Conservation (phyloP, 2,329 filamentous ascomycete species). For the Aspergillus sp. region DNA sequence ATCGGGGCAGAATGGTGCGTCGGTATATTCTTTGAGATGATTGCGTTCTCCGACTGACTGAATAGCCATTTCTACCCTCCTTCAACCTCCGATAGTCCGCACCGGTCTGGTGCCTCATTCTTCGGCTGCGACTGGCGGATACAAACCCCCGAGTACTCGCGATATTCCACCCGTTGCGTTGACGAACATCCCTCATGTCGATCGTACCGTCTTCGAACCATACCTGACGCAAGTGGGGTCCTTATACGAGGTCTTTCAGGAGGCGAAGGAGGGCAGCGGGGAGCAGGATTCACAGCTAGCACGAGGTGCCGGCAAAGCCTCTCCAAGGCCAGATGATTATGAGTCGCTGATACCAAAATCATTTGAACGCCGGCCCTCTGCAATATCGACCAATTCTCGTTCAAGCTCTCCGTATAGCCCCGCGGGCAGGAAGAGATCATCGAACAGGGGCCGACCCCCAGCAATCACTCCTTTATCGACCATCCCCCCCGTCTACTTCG, state of each 20-base stretch:
- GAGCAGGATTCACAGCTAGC: slow-evolving; percentile 53
- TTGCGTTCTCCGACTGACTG: slow-evolving; percentile 12
- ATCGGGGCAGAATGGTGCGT: slow-evolving; percentile 75
- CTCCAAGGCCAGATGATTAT: slow-evolving; percentile 49
- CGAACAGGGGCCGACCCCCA: slow-evolving; percentile 58
- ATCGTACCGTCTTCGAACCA: slow-evolving; percentile 74
- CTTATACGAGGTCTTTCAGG: slow-evolving; percentile 83
- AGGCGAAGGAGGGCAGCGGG: slow-evolving; percentile 75
- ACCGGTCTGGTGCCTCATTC: slow-evolving; percentile 83
- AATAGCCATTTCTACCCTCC: slow-evolving; percentile 84
- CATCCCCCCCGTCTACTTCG: slow-evolving; percentile 90
- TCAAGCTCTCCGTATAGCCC: slow-evolving; percentile 48
- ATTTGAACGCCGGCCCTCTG: slow-evolving; percentile 42
- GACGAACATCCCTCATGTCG: slow-evolving; percentile 81
- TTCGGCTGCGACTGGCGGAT: slow-evolving; percentile 64
- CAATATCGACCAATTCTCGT: slow-evolving; percentile 44
- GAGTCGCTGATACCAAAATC: slow-evolving; percentile 48
- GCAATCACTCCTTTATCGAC: slow-evolving; percentile 84
- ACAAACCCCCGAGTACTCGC: slow-evolving; percentile 77
- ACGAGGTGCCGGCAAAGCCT: slow-evolving; percentile 40
- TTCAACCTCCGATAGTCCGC: slow-evolving; percentile 85
- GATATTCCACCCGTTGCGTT: slow-evolving; percentile 93
- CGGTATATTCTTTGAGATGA: neutral
- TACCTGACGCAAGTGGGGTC: slow-evolving; percentile 85
- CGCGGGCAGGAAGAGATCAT: slow-evolving; percentile 51